Evolutionary conservation across 108 stramenopile genomes (phyloP).

Genomic region (Skeletonema tropicum): DNA sequence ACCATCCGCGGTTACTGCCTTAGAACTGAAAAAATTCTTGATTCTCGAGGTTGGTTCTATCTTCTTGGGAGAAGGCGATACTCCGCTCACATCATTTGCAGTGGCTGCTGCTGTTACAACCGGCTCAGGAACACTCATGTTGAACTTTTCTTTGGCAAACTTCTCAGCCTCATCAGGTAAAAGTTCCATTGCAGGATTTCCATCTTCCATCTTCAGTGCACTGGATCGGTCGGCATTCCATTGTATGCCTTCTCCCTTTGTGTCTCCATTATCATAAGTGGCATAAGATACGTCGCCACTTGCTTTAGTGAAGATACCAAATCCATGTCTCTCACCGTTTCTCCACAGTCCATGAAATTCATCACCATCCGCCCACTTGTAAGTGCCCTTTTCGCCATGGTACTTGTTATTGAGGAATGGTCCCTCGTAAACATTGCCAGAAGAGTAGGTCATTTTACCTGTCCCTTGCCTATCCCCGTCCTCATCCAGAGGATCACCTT

Average conservation of each 20-base stretch:
- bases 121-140: slow-evolving; percentile 22
- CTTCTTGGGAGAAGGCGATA: background rate
- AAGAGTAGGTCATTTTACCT: slow-evolving; percentile 36
- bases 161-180: slow-evolving; percentile 21
- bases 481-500: slow-evolving; percentile 23
- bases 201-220: slow-evolving; percentile 15
- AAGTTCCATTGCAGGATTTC: slow-evolving; percentile 15
- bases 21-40: slow-evolving; percentile 8
- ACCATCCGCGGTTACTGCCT: slow-evolving; percentile 23
- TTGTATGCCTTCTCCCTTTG: slow-evolving; percentile 28
- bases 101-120: background rate
- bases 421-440: slow-evolving; percentile 30
- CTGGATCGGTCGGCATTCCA: slow-evolving; percentile 31
- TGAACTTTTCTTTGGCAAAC: slow-evolving; percentile 28
- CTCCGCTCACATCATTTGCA: background rate
- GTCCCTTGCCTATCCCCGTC: slow-evolving; percentile 23
- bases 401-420: slow-evolving; percentile 25
- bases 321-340: slow-evolving; percentile 26
- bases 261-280: slow-evolving; percentile 9
- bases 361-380: slow-evolving; percentile 36
- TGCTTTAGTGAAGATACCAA: slow-evolving; percentile 16
- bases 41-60: slow-evolving; percentile 1
- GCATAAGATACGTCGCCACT: slow-evolving; percentile 23
- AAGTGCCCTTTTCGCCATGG: slow-evolving; percentile 27
- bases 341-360: slow-evolving; percentile 29